Evolutionary conservation across 176 grass and related monocot species (phyloP), one percentile per base, ranked within the genome.

Genomic region (Juncus inflexus): DNA sequence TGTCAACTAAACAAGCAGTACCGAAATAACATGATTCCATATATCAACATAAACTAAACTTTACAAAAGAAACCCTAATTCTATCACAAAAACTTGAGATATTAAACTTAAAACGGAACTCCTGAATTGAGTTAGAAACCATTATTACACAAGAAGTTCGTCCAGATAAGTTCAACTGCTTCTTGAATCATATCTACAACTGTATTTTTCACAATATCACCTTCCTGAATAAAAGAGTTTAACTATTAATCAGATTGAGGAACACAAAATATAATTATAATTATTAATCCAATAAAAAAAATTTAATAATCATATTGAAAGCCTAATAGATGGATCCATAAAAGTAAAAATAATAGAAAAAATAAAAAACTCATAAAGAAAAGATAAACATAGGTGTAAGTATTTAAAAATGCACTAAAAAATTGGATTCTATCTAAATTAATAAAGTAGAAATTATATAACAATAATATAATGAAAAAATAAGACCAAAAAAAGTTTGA

Each of bases 121-220:
- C 19, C 19, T 28, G 19, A 28, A 28, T 28, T 28, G 1, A 28
- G 1, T 57, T n/a, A 57, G 42, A 38, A 58, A 38, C 50, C 51
- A 45, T 50, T 55, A 6, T 50, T 37, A 43, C 60, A 55, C 57
- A 74, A 54, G 40, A 74, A 74, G 40, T 74, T 38, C 3, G 53
- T 53, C 78, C 70, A 74, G 7, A 80, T 80, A 7, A 80, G 58
- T 35, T 60, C 39, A 8, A 74, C 12, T 2, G 53, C 52, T 40
- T 74, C 78, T 65, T 61, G 69, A 57, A 80, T n/a, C 43, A 55
- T 54, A 35, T 42, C 42, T 39, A 62, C 9, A 14, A 61, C 3
- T 36, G 11, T 66, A 14, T 62, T 64, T 65, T 64, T 40, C 12
- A 8, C 16, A 15, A 80, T 7, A 9, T 53, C 38, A 12, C 49